Percentiles rank a stretch among this genome's conserved stretches.
Evolutionary conservation across 2,329 filamentous ascomycete species (phyloP).

Genomic region (Cadophora gregata): DNA sequence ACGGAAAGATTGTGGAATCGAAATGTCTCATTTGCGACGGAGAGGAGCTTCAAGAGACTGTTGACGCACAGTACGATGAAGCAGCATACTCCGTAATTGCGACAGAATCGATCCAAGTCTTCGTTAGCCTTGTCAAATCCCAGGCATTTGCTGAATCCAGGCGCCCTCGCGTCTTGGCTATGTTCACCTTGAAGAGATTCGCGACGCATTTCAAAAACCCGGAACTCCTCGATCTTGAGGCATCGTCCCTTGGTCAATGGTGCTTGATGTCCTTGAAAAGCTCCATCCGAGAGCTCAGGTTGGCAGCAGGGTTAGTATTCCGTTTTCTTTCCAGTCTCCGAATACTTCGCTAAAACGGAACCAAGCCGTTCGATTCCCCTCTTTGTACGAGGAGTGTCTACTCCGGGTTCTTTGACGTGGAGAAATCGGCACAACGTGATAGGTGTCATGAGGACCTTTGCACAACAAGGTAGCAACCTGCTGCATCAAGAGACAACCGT

Average conservation of each 20-base stretch:
- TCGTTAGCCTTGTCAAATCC: conserved; percentile 52
- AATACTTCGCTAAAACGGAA: conserved; percentile 31
- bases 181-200: conserved; percentile 73
- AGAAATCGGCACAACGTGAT: conserved; percentile 74
- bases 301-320: conserved; percentile 70
- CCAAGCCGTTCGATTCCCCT: conserved; percentile 65
- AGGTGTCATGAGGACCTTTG: conserved; percentile 73
- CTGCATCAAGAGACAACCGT: conserved; percentile 83
- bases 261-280: conserved; percentile 83
- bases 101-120: conserved; percentile 52
- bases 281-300: conserved; percentile 82
- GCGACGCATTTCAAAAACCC: conserved; percentile 68
- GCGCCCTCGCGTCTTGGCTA: conserved; percentile 70
- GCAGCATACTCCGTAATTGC: conserved; percentile 33
- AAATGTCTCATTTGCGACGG: conserved; percentile 43
- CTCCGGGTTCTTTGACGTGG: conserved; percentile 43
- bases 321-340: conserved; percentile 5
- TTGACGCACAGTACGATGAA: conserved; percentile 24
- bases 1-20: conserved; percentile 38
- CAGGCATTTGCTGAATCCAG: conserved; percentile 58
- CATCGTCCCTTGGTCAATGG: conserved; percentile 75
- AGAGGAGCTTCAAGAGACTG: conserved; percentile 23
- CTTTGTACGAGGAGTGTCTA: conserved; percentile 62
- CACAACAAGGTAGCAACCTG: conserved; percentile 68
- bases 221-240: conserved; percentile 69